These are phyloP conservation scores for Thalassiosira mediterranea DNA, from an alignment of 352 stramenopile genomes.

Conservation along the genomic window DNA sequence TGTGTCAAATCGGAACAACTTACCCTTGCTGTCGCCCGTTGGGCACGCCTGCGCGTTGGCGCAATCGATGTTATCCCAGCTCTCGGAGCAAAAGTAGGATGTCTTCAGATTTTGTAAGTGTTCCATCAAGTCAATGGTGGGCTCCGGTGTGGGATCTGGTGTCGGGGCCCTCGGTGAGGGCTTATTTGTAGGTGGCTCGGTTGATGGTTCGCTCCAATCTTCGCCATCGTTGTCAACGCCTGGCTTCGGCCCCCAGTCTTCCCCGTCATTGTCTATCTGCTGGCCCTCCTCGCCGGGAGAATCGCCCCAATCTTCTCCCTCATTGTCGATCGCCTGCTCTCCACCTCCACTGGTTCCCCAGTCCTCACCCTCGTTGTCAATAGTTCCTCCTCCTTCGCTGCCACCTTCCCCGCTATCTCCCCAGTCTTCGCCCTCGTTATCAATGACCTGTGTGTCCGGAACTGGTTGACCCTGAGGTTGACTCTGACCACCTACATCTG, in stretches of 20 bases:
- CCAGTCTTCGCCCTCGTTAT: slow-evolving; percentile 20
- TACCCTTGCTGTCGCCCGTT: slow-evolving; percentile 52
- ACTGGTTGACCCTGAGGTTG: slow-evolving; percentile 1
- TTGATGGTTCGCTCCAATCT: slow-evolving; percentile 22
- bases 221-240: slow-evolving; percentile 23
- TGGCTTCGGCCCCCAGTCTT: slow-evolving; percentile 10
- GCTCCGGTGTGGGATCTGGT: slow-evolving; percentile 38
- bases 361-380: slow-evolving; percentile 37
- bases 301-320: slow-evolving; percentile 17
- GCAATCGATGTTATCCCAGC: slow-evolving; percentile 60
- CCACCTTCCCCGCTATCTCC: not conserved
- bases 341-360: not conserved
- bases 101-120: slow-evolving; percentile 53
- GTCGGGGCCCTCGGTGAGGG: slow-evolving; percentile 37
- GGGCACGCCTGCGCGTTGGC: slow-evolving; percentile 53
- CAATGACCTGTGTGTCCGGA: too few species aligned
- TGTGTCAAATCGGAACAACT: not conserved
- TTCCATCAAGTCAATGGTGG: slow-evolving; percentile 53
- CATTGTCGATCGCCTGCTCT: slow-evolving; percentile 22
- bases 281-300: slow-evolving; percentile 14
- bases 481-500: slow-evolving; percentile 6
- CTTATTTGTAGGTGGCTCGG: slow-evolving; percentile 15
- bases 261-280: slow-evolving; percentile 21
- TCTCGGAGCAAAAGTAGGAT: slow-evolving; percentile 49
- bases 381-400: not conserved